phyloP scores from a whole-genome alignment of 75 land plant genomes.

The Pseudotsuga menziesii region DNA sequence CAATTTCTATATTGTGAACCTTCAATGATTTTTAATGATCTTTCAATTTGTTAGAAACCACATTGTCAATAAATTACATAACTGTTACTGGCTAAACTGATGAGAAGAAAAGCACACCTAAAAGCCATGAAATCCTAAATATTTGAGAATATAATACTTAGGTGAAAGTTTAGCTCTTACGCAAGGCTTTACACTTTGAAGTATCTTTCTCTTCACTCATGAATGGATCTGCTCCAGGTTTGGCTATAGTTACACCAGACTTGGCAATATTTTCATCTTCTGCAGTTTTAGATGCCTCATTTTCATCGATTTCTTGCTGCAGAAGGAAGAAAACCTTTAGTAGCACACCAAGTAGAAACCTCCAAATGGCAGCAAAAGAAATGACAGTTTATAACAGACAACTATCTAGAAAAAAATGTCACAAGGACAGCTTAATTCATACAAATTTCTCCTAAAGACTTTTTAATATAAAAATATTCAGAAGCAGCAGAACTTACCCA shows the following conservation, averaged over 20 bases:
- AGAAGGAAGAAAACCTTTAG: not conserved
- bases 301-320: slow-evolving; percentile 7
- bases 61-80: not conserved
- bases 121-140: too few species aligned
- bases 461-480: not conserved
- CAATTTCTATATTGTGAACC: not conserved
- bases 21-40: not conserved
- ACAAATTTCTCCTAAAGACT: too few species aligned
- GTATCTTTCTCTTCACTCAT: slow-evolving; percentile 61
- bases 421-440: too few species aligned
- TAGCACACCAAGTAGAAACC: not conserved
- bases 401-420: not conserved
- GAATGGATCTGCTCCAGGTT: slow-evolving; percentile 69
- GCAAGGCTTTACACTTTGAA: slow-evolving; percentile 70
- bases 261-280: not conserved
- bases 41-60: not conserved
- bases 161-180: slow-evolving; percentile 38
- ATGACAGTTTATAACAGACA: not conserved
- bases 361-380: not conserved
- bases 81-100: too few species aligned
- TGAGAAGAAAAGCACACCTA: too few species aligned
- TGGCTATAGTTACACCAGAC: slow-evolving; percentile 7
- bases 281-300: slow-evolving; percentile 3
- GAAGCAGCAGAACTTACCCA: slow-evolving; percentile 37
- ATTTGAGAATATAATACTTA: not conserved